A percentile compares a stretch with the other conserved stretches of the same genome.
These are phyloP conservation scores for Echites panduratus DNA, from an alignment of 257 asterid genomes.

Conservation along the genomic window DNA sequence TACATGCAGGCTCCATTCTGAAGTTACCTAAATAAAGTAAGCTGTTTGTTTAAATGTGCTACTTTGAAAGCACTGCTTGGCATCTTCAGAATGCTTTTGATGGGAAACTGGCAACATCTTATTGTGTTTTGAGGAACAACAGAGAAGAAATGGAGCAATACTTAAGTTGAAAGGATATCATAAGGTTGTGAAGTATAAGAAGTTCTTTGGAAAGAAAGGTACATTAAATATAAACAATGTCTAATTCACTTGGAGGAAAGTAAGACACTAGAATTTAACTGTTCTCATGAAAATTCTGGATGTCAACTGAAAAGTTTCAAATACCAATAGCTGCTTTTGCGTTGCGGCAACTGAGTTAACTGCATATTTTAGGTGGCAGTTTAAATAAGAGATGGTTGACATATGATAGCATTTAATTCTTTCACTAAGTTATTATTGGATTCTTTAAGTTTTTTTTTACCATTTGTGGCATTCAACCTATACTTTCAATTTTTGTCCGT, in stretches of 20 bases:
- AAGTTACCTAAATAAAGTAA: background rate
- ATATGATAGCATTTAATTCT: background rate
- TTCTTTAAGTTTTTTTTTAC: background rate
- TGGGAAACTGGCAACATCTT: background rate
- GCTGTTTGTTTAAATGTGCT: background rate
- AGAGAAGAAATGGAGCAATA: background rate
- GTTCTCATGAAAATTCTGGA: background rate
- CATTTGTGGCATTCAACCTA: background rate
- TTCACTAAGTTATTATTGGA: background rate
- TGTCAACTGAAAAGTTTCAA: background rate
- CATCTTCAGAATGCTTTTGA: slow-evolving; percentile 1
- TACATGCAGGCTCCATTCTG: background rate
- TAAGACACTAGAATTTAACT: background rate
- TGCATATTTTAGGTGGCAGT: background rate
- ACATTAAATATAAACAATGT: background rate
- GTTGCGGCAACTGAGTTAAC: background rate
- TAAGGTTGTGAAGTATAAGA: background rate
- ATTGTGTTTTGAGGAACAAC: background rate
- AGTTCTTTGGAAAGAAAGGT: background rate
- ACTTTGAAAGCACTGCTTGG: background rate
- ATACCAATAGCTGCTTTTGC: background rate
- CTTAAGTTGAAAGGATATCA: too few relatives aligned
- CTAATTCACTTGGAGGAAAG: background rate
- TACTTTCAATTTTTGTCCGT: background rate
- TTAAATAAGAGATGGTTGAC: background rate